These are phyloP conservation scores for Kondoa malvinella DNA, from an alignment of 768 basidiomycete species.

Conservation along the genomic window DNA sequence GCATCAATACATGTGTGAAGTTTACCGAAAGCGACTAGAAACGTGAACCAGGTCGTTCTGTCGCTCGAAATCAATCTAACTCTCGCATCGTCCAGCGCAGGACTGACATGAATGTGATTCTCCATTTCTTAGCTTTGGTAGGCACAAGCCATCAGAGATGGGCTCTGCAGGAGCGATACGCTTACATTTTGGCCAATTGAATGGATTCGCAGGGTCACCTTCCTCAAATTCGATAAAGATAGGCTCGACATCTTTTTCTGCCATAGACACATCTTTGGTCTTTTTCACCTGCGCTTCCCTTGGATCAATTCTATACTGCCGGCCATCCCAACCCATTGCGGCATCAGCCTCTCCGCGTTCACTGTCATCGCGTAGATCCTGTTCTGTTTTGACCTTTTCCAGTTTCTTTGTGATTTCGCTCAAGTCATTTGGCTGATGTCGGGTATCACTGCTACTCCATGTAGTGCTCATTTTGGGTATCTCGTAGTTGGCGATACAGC, in stretches of 20 bases:
- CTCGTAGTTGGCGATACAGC: too few species aligned
- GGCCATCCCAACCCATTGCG: not conserved
- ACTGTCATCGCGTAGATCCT: not conserved
- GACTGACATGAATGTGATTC: too few species aligned
- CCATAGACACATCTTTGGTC: not conserved
- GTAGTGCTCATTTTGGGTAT: too few species aligned
- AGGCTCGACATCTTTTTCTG: not conserved
- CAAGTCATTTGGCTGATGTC: too few species aligned
- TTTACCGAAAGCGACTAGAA: not conserved
- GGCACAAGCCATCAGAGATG: too few species aligned
- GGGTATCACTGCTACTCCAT: too few species aligned
- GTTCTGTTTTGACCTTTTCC: not conserved
- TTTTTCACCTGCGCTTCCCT: too few species aligned
- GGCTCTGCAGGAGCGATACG: too few species aligned
- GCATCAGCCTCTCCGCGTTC: not conserved
- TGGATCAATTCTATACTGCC: not conserved
- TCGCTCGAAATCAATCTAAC: too few species aligned
- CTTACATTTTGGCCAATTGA: constrained; percentile 12
- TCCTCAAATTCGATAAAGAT: constrained; percentile 21
- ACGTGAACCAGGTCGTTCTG: not conserved
- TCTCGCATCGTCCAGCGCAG: too few species aligned
- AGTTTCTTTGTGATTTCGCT: not conserved
- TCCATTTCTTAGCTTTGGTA: too few species aligned
- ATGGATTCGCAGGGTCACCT: constrained; percentile 16
- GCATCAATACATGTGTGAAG: not conserved